Base-by-base conservation (phyloP, 2,329 filamentous ascomycete genomes). In the Colletotrichum tanaceti region DNA sequence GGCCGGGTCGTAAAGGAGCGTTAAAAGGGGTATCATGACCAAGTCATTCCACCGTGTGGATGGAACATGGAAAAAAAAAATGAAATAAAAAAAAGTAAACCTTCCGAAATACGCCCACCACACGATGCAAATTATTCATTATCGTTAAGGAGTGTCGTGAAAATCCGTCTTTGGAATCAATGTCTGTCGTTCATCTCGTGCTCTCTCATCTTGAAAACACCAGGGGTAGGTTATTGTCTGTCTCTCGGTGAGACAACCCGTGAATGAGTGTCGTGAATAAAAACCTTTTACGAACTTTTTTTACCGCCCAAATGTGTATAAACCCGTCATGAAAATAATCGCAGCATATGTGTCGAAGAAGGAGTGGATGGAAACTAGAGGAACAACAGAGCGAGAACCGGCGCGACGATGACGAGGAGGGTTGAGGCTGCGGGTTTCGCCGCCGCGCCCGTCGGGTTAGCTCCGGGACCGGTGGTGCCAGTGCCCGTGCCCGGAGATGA, bases 91-190 rank as follows among this genome's bases (percentile, higher is more conserved):
- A 55, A 61, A 46, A 60, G 22, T 35, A 62, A 47, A 28, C 55
- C 0, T n/a, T 22, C 41, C 54, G 20, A 53, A 54, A 38, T 28
- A 28, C 43, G 41, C 44, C 46, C 49, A 2, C 44, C 65, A 18
- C 38, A 35, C 57, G 46, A 54, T 38, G 32, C 28, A 53, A 58
- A 70, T 46, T 63, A 70, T 61, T 61, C 52, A 49, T 68, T 47
- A 58, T 20, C 18, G 1, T 43, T 5, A 70, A 58, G 22, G 61
- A 71, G 58, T 71, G 69, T 70, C 61, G 66, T 71, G 66, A 70
- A 66, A 35, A 2, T 14, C 6, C 11, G 61, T 63, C 22, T 38
- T 55, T 20, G 28, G 9, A 55, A 61, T 14, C 28, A 24, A 38
- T 39, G 22, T 10, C 54, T 39, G 28, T 10, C 54, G 32, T 55